Percentiles rank a stretch among this genome's conserved stretches.
Evolutionary conservation across 2,329 filamentous ascomycete species (phyloP).

Genomic region (Alternaria solani): DNA sequence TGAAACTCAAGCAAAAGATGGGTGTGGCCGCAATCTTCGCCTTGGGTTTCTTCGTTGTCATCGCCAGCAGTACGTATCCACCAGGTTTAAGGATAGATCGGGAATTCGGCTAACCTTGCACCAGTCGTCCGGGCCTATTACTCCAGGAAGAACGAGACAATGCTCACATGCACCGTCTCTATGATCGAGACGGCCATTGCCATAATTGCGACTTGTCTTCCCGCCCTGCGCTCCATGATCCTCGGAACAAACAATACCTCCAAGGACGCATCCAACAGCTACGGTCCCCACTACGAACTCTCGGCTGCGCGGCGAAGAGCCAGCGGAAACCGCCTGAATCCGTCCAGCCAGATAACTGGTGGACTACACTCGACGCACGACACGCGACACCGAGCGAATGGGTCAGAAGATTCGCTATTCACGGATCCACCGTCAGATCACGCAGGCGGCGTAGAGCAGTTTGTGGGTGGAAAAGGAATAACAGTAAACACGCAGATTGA

Average conservation of each 20-base stretch:
- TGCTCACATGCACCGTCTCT: conserved; percentile 36
- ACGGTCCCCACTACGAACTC: conserved; percentile 36
- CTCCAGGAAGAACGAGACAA: conserved; percentile 28
- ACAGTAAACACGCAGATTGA: conserved; percentile 25
- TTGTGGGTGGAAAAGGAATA: conserved; percentile 13
- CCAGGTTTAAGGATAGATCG: not conserved
- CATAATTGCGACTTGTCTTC: conserved; percentile 53
- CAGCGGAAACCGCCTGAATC: conserved; percentile 14
- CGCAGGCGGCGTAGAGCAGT: not conserved
- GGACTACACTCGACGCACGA: conserved; percentile 4
- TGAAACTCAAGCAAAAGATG: conserved; percentile 34
- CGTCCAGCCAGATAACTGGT: conserved; percentile 1
- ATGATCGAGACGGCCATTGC: conserved; percentile 45
- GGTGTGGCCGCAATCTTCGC: conserved; percentile 34
- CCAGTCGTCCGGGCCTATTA: conserved; percentile 35
- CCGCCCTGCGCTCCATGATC: conserved; percentile 34
- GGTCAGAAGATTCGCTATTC: conserved; percentile 27
- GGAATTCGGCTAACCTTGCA: conserved; percentile 7
- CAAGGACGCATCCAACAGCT: conserved; percentile 26
- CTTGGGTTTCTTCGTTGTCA: conserved; percentile 33
- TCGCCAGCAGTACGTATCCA: conserved; percentile 29
- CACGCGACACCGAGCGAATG: conserved; percentile 13
- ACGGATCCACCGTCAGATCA: conserved; percentile 6
- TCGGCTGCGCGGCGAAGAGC: conserved; percentile 24
- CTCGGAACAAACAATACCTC: conserved; percentile 27